Evolutionary conservation across 441 rosid species (phyloP), one percentile per base, ranked within the genome.

Genomic region (Gossypium trilobum): DNA sequence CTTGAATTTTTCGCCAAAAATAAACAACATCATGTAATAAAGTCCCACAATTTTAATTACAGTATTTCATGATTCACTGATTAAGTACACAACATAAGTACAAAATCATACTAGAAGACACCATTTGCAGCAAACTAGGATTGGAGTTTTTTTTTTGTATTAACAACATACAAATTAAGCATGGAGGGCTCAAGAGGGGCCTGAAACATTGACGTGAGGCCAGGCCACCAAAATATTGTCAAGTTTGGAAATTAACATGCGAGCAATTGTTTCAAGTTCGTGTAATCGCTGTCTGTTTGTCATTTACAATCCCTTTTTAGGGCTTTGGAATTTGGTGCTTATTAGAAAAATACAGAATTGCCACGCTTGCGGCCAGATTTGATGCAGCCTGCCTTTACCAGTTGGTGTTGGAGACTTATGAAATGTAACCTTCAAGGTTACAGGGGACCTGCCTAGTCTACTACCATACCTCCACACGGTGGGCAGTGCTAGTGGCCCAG

Each of bases 201-300:
- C 46, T 17, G 9, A 52, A 52, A 68, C 72, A 52, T 31, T 75
- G 78, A 75, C 44, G 71, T 42, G 51, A 63, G 51, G 10, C 60
- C 56, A 16, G 51, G 14, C 67, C 56, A 11, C 72, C 13, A 71
- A 66, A 9, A 36, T 9, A 29, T 42, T 56, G 59, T 56, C 66
- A 23, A 31, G 27, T 58, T 22, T 68, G 51, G 31, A 44, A 25
- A 57, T 66, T 46, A 65, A 17, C 16, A 4, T 17, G n/a, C 17
- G 8, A 25, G n/a, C 25, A 63, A 51, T 31, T 51, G 39, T 46
- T 13, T 50, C 23, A 59, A 9, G 4, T 70, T 36, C 16, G 60
- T 73, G 72, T 57, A 1, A 74, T 71, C 80, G 56, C 19, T 77
- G 62, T 71, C 46, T 73, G 69, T 75, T 70, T 77, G 25, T 23